A percentile compares a stretch with the other conserved stretches of the same genome.
These are phyloP conservation scores for Chlamydomonas sp. DNA, from an alignment of 139 green algal genomes.

Conservation along the genomic window DNA sequence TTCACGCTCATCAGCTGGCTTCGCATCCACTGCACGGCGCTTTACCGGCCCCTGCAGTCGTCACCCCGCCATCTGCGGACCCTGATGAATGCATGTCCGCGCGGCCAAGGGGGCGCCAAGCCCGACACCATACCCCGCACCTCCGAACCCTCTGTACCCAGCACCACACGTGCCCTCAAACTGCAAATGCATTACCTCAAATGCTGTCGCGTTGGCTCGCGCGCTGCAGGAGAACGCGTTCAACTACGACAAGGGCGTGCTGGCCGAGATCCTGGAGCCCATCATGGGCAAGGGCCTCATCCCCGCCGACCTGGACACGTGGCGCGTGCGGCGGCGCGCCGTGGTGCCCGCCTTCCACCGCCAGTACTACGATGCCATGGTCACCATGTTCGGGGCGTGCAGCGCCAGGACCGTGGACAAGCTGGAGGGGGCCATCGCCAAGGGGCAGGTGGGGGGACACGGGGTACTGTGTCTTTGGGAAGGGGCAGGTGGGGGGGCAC, in stretches of 20 bases:
- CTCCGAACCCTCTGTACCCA: too few species aligned
- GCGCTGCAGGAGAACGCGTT: constrained; percentile 84
- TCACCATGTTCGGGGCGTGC: constrained; percentile 88
- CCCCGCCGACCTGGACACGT: constrained; percentile 81
- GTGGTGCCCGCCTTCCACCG: constrained; percentile 97
- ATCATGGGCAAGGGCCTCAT: constrained; percentile 99
- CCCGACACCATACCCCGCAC: too few species aligned
- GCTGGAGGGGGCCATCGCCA: constrained; percentile 58
- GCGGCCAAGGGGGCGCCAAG: too few species aligned
- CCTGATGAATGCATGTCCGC: too few species aligned
- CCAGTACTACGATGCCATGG: constrained; percentile 92
- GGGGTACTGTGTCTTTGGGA: not conserved
- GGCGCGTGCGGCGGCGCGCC: constrained; percentile 78
- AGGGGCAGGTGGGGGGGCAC: not conserved
- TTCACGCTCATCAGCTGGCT: too few species aligned
- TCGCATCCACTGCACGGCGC: too few species aligned
- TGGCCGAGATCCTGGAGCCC: constrained; percentile 99
- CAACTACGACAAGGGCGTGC: constrained; percentile 97
- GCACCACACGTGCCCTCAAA: not conserved
- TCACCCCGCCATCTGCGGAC: too few species aligned
- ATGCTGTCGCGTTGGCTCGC: not conserved
- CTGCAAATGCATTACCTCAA: not conserved
- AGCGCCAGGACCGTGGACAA: constrained; percentile 71
- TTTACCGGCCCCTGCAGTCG: too few species aligned
- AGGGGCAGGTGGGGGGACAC: not conserved